These are phyloP conservation scores for Penicillium flavigenum DNA, from an alignment of 495 filamentous ascomycete genomes.

Conservation along the genomic window DNA sequence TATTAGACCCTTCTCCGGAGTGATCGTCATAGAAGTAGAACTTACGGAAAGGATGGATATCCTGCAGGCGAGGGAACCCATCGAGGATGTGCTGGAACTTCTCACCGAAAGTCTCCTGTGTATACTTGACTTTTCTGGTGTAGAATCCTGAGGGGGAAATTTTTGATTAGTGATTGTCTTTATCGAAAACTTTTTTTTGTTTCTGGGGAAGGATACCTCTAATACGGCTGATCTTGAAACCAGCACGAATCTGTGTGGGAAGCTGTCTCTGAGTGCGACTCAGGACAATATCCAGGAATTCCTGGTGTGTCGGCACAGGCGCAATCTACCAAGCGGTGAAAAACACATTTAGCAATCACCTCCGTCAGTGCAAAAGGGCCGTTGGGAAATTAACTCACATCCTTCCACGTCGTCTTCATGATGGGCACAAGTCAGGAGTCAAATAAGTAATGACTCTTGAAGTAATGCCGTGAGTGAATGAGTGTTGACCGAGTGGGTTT, in stretches of 20 bases:
- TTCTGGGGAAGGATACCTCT: conserved; percentile 51
- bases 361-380: neutral
- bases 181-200: conserved; percentile 26
- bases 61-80: conserved; percentile 89
- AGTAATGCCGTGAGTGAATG: conserved; percentile 22
- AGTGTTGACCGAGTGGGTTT: conserved; percentile 26
- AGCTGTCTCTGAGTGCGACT: conserved; percentile 90
- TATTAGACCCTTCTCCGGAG: conserved; percentile 23
- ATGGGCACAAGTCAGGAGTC: conserved; percentile 41
- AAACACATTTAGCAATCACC: conserved; percentile 26
- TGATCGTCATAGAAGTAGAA: conserved; percentile 34
- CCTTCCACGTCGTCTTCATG: conserved; percentile 75
- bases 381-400: conserved; percentile 39
- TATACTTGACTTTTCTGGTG: conserved; percentile 97
- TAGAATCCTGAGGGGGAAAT: conserved; percentile 67
- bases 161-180: conserved; percentile 31
- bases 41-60: conserved; percentile 95
- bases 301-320: conserved; percentile 88
- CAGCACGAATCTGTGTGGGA: conserved; percentile 92
- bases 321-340: conserved; percentile 58
- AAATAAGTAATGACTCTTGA: conserved; percentile 25
- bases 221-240: conserved; percentile 96
- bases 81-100: conserved; percentile 87
- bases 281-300: conserved; percentile 96
- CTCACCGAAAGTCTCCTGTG: conserved; percentile 94